Percentiles rank a stretch among this genome's conserved stretches.
Evolutionary conservation across 208 protist species (phyloP).

Genomic region (Trypanosoma vivax): DNA sequence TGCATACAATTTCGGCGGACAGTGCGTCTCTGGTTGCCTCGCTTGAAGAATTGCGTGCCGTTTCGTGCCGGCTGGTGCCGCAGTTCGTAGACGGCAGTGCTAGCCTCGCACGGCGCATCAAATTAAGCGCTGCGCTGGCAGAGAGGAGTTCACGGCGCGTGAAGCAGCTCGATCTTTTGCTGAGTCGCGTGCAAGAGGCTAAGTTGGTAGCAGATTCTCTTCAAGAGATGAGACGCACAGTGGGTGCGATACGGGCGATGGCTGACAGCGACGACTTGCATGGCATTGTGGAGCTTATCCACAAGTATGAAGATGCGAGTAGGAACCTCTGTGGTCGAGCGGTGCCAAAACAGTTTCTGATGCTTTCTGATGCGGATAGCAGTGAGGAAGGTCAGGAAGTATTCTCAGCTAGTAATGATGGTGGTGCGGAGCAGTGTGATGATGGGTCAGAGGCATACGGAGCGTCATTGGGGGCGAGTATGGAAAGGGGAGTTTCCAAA

Average conservation of each 20-base stretch:
- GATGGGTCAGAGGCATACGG: too few relatives aligned
- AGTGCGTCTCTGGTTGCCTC: constrained; percentile 11
- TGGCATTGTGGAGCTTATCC: constrained; percentile 42
- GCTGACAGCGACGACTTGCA: constrained; percentile 42
- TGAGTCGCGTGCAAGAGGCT: constrained; percentile 47
- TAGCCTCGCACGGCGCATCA: constrained; percentile 35
- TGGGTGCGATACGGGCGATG: constrained; percentile 20
- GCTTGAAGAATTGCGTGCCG: constrained; percentile 33
- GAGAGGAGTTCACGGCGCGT: constrained; percentile 45
- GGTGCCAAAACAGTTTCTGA: not conserved
- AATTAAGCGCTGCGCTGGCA: constrained; percentile 39
- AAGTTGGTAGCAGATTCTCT: constrained; percentile 43
- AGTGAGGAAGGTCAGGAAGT: not conserved
- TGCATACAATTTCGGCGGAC: constrained; percentile 24
- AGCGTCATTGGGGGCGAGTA: too few relatives aligned
- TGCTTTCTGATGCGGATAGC: not conserved
- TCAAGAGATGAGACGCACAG: constrained; percentile 35
- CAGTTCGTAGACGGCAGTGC: constrained; percentile 41
- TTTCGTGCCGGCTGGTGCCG: constrained; percentile 38
- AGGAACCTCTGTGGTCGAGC: constrained; percentile 15
- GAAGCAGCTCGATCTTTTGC: constrained; percentile 36
- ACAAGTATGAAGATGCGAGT: constrained; percentile 56
- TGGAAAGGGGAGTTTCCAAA: too few relatives aligned
- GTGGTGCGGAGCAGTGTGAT: not conserved
- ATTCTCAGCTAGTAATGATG: not conserved